Evolutionary conservation across 345 rosid species (phyloP).

Genomic region (Euclidium syriacum): DNA sequence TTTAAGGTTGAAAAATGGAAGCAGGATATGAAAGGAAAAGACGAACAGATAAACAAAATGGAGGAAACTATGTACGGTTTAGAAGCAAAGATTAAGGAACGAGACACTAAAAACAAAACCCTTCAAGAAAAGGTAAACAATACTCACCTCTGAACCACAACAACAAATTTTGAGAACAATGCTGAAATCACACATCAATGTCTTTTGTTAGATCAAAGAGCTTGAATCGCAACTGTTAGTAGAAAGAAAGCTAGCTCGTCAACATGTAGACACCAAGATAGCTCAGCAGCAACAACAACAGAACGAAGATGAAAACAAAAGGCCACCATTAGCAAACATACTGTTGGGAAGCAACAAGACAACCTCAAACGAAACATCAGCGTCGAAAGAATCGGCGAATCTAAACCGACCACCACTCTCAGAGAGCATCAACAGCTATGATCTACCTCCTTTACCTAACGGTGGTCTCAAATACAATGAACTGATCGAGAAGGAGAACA

Average conservation of each 20-base stretch:
- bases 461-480: slow-evolving; percentile 36
- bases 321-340: slow-evolving; percentile 52
- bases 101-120: slow-evolving; percentile 62
- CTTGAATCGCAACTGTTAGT: slow-evolving; percentile 83
- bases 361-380: slow-evolving; percentile 33
- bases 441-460: slow-evolving; percentile 35
- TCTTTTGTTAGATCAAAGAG: slow-evolving; percentile 67
- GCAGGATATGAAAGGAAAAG: slow-evolving; percentile 86
- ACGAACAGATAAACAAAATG: slow-evolving; percentile 75
- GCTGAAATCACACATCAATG: background rate
- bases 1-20: slow-evolving; percentile 69
- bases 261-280: slow-evolving; percentile 84
- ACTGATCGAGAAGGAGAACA: slow-evolving; percentile 80
- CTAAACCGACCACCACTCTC: slow-evolving; percentile 32
- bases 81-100: slow-evolving; percentile 73
- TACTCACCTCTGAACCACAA: slow-evolving; percentile 2
- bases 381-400: slow-evolving; percentile 40
- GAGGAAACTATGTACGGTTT: slow-evolving; percentile 66
- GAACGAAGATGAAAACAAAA: slow-evolving; percentile 46
- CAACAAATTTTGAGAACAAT: background rate
- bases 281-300: slow-evolving; percentile 64
- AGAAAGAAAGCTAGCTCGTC: slow-evolving; percentile 93
- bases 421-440: slow-evolving; percentile 37
- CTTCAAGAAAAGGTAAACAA: slow-evolving; percentile 78
- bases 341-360: slow-evolving; percentile 39